Base-by-base conservation (phyloP, 2,329 filamentous ascomycete genomes). In the Gaeumannomyces tritici region DNA sequence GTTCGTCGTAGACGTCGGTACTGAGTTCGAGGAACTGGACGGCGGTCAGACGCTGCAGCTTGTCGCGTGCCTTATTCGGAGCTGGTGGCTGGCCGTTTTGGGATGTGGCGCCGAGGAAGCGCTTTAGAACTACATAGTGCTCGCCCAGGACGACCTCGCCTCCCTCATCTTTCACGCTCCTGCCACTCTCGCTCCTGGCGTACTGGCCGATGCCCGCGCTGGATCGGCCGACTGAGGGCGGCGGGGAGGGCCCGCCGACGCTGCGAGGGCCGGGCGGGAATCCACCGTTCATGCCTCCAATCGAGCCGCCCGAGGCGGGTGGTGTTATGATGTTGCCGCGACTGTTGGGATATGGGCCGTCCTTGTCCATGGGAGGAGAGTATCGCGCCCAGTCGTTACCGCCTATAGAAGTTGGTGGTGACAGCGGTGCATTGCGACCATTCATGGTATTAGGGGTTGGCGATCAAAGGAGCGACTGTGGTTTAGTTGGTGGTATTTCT, bases 21-120 rank as follows among this genome's bases (percentile, higher is more conserved):
- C 93, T 97, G 65, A 99, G 83, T 77, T 99, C 95, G 75, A 96
- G 91, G 74, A 99, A 98, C 74, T 99, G 95, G 31, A 96, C 91
- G 1, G 89, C 81, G 0, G 93, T 96, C 61, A 99, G 83, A 64
- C 93, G 87, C 64, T 97, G 82, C 63, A 98, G 82, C 80, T 99
- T 99, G 76, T 98, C 95, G 70, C 93, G 88, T 62, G 95, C 95
- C 75, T 93, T 89, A 76, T 96, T 96, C 31, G 91, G 88, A 61
- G 88, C 88, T 60, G 86, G 83, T 58, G 84, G 83, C 71, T 88
- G 86, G 68, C 92, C 90, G 73, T 96, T 89, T 70, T 87, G 87
- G 62, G 86, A 83, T 55, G 84, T 87, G 66, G 82, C 80, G 12
- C 84, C 84, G 54, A 97, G 81, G 71, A 90, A 96, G 69, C 83